Conservation (phyloP, 768 basidiomycete species). For the Rhodotorula paludigena region DNA sequence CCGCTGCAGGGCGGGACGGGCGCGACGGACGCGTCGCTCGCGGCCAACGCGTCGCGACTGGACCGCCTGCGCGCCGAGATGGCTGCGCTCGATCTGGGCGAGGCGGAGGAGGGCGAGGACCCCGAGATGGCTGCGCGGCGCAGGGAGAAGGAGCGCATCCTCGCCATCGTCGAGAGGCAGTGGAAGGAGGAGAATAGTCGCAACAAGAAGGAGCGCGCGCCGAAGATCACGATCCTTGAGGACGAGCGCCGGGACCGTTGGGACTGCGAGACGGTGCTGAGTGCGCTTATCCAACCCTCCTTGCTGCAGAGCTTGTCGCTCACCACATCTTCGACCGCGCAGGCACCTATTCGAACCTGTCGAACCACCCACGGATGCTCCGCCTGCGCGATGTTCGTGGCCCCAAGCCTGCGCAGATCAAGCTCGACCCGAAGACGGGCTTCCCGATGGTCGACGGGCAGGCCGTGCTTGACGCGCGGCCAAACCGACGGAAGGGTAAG, state of each 20-base stretch:
- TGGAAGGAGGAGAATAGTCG: slow-evolving; percentile 47
- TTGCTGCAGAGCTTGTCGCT: too few relatives aligned
- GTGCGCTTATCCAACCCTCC: too few relatives aligned
- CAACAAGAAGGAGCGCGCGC: slow-evolving; percentile 43
- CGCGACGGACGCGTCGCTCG: slow-evolving; percentile 56
- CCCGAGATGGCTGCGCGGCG: slow-evolving; percentile 47
- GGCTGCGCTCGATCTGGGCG: slow-evolving; percentile 34
- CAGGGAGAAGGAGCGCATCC: slow-evolving; percentile 36
- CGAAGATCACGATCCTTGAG: slow-evolving; percentile 38
- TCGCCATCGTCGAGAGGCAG: slow-evolving; percentile 37
- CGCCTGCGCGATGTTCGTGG: slow-evolving; percentile 54
- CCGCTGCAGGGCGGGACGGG: slow-evolving; percentile 1
- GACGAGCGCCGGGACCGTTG: slow-evolving; percentile 63
- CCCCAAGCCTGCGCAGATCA: slow-evolving; percentile 53
- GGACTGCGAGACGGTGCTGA: slow-evolving; percentile 94
- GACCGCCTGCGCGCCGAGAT: slow-evolving; percentile 66
- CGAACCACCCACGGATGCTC: slow-evolving; percentile 91
- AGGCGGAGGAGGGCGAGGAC: slow-evolving; percentile 49
- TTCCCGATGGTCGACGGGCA: slow-evolving; percentile 57
- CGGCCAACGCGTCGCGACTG: slow-evolving; percentile 62
- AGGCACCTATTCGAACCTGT: slow-evolving; percentile 96
- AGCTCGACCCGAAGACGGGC: slow-evolving; percentile 69
- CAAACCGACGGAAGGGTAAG: slow-evolving; percentile 8
- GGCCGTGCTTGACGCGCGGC: slow-evolving; percentile 37
- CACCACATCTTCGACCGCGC: neutral